Conservation (phyloP, 306 rosid species). For the Sicyos edulis region DNA sequence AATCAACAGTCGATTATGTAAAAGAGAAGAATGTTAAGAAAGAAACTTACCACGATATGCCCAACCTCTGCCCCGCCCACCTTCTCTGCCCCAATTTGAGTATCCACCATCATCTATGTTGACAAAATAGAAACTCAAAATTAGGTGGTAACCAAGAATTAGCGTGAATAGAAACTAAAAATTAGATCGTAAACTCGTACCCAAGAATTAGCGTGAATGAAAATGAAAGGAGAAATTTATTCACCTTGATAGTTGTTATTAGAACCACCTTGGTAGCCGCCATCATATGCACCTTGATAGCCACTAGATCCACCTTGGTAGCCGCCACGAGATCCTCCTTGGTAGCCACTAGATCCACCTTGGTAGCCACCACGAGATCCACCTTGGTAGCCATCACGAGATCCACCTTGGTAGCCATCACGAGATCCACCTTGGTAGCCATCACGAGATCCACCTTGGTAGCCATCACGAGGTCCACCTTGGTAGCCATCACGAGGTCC, state of each 20-base stretch:
- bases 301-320: constrained; percentile 29
- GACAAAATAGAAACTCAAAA: constrained; percentile 10
- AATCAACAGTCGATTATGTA: background rate
- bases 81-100: constrained; percentile 68
- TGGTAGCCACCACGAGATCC: constrained; percentile 36
- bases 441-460: no score
- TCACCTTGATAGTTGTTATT: constrained; percentile 30
- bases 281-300: constrained; percentile 28
- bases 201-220: background rate
- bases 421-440: constrained; percentile 48
- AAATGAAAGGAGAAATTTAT: background rate
- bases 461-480: constrained; percentile 36
- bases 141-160: background rate
- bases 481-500: constrained; percentile 25
- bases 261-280: constrained; percentile 27
- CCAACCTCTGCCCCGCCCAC: constrained; percentile 79
- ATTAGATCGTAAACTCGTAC: background rate
- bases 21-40: background rate
- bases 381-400: constrained; percentile 40
- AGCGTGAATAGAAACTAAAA: background rate
- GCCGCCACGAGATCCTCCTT: constrained; percentile 31
- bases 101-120: constrained; percentile 70
- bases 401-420: constrained; percentile 43
- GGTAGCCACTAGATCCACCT: constrained; percentile 32
- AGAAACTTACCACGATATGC: constrained; percentile 56